Base-by-base conservation (phyloP, 2,329 filamentous ascomycete genomes). In the Botrytis galanthina region DNA sequence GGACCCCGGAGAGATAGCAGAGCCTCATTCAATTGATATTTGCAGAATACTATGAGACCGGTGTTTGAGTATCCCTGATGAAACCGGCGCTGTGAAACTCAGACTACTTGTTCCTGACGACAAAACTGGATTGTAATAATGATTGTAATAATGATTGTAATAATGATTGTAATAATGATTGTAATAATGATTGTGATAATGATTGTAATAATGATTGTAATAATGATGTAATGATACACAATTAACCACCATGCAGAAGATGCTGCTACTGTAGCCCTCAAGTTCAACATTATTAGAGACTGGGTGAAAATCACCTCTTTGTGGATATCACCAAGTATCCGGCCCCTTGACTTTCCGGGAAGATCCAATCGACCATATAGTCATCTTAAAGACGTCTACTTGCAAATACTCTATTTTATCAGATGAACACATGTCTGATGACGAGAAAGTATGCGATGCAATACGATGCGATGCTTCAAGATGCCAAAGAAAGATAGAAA, bases 241-340 rank as follows among this genome's bases (percentile, higher is more conserved):
- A 2, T 3, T 26, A 54, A 16, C 6, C 12, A 18, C 12, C 1
- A 54, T 7, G 26, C 5, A 29, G 18, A 0, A 29, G 12, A 54
- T 29, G 1, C n/a, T 7, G 0, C n/a, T 57, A 1, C 9, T 18
- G 14, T 29, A 9, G n/a, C 51, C 3, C n/a, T 6, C 3, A 29
- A 57, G 5, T 16, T 29, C 3, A 29, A 54, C 2, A 7, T 29
- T 18, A 32, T 6, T 4, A 18, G n/a, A 57, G n/a, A 57, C 4
- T 29, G 7, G 8, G 6, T 4, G n/a, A 14, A 29, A 57, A 57
- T 16, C 14, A 8, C 6, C 16, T 16, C n/a, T 7, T 54, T n/a
- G 3, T n/a, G 12, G n/a, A 18, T 2, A 16, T 16, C 14, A 2
- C 5, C 2, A 29, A 26, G 7, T 18, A 57, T 57, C 14, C n/a